Conservation (phyloP, 1,284 basidiomycete genomes). For the Microbotryomycetes sp. region DNA sequence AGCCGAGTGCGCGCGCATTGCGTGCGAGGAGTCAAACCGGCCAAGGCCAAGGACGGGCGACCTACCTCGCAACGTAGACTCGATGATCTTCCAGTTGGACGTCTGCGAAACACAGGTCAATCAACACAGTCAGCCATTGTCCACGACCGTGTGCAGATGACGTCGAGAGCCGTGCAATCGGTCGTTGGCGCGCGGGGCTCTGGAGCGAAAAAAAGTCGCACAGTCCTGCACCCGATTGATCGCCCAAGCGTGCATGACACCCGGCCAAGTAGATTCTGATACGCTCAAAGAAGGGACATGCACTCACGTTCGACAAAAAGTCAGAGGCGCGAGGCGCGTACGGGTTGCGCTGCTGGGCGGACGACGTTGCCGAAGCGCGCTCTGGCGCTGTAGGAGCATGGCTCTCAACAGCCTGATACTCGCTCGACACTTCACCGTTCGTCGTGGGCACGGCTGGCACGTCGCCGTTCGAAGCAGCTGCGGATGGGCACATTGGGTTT, state of each 20-base stretch:
- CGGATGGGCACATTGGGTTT: slow-evolving; percentile 23
- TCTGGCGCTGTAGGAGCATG: slow-evolving; percentile 23
- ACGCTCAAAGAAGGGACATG: too few relatives aligned
- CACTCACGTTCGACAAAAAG: slow-evolving; percentile 52
- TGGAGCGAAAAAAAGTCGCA: not conserved
- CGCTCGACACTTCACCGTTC: slow-evolving; percentile 19
- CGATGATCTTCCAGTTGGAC: slow-evolving; percentile 65
- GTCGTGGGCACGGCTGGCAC: slow-evolving; percentile 23
- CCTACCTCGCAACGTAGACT: slow-evolving; percentile 85
- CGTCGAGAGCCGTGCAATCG: not conserved
- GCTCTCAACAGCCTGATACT: slow-evolving; percentile 25
- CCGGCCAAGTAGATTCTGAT: too few relatives aligned
- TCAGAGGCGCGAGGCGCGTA: slow-evolving; percentile 83
- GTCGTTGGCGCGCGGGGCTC: not conserved
- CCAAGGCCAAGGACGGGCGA: slow-evolving; percentile 15
- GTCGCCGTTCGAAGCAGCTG: slow-evolving; percentile 11
- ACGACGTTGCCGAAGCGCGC: slow-evolving; percentile 4
- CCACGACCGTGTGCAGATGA: not conserved
- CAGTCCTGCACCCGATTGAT: too few relatives aligned
- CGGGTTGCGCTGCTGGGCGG: slow-evolving; percentile 55
- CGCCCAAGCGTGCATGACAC: too few relatives aligned
- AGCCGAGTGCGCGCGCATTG: not conserved
- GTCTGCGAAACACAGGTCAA: slow-evolving; percentile 39
- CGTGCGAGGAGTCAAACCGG: not conserved
- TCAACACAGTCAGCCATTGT: not conserved